Base-by-base conservation (phyloP, 257 asterid genomes). In the Solanum gracilifrons region DNA sequence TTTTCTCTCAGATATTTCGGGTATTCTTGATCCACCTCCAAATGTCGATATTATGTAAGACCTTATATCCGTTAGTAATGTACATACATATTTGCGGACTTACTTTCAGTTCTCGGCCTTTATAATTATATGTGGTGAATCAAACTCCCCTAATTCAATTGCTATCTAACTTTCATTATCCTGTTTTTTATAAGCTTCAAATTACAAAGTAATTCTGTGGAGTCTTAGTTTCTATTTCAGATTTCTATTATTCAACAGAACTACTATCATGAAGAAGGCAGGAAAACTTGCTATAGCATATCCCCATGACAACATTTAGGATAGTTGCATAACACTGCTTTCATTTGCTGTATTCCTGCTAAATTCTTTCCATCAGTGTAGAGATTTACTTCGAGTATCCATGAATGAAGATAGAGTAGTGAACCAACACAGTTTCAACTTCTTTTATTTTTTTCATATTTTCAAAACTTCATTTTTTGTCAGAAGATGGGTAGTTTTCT, bases 1-100 rank as follows among this genome's bases (percentile, higher is more conserved):
- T 87, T 35, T 85, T n/a, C 92, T 93, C 36, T 93, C 94, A 9
- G 94, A 93, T 88, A 86, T 93, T 33, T 88, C 92, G 1, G 94
- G 94, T 75, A 82, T 88, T 86, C 92, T 92, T 43, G 27, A 80
- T 46, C 48, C 90, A 20, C 95, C 95, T 86, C 86, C 88, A 85
- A 91, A 90, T 41, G 94, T 91, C 5, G 92, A 94, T 64, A 85
- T 93, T 9, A 88, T 35, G 95, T 89, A 87, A 89, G 92, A 75
- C 60, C 82, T 43, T 21, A 3, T 90, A 16, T 43, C 48, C 3
- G 9, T 9, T 86, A 18, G 83, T 41, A 23, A 71, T 43, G 13
- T 25, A 18, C n/a, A 75, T 71, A 71, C 23, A 46, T 86, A 75
- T 86, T 58, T 48, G 31, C 7, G 72, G 71, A 62, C 32, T 51